Evolutionary conservation across 768 basidiomycete genomes (phyloP).

Genomic region (Cyathus striatus): DNA sequence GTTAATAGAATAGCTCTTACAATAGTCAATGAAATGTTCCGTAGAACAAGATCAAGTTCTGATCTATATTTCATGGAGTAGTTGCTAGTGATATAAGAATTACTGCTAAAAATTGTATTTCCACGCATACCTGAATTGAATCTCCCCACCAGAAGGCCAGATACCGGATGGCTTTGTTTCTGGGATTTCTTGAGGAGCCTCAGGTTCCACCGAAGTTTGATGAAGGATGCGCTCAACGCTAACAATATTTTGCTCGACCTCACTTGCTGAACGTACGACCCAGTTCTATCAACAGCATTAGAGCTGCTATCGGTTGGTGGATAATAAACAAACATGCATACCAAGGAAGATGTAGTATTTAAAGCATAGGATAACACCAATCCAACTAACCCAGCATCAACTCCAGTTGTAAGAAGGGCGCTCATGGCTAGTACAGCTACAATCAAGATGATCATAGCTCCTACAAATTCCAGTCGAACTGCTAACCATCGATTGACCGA

Average conservation of each 20-base stretch:
- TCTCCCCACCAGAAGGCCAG: constrained; percentile 74
- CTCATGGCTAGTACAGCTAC: constrained; percentile 63
- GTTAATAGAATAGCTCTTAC: constrained; percentile 28
- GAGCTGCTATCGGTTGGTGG: background rate
- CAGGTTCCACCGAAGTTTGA: constrained; percentile 67
- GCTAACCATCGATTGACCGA: constrained; percentile 83
- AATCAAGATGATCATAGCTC: constrained; percentile 72
- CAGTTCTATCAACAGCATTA: constrained; percentile 51
- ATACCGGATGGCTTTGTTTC: constrained; percentile 43
- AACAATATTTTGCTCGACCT: constrained; percentile 89
- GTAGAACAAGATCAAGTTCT: constrained; percentile 77
- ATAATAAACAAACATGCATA: constrained; percentile 26
- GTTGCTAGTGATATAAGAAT: constrained; percentile 23
- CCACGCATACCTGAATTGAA: constrained; percentile 63
- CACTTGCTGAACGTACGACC: constrained; percentile 78
- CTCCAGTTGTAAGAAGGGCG: constrained; percentile 68
- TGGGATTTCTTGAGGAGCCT: constrained; percentile 69
- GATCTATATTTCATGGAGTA: constrained; percentile 78
- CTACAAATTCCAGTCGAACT: constrained; percentile 79
- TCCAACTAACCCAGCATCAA: constrained; percentile 87
- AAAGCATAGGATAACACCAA: constrained; percentile 82
- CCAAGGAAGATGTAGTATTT: constrained; percentile 78
- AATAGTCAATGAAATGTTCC: constrained; percentile 64
- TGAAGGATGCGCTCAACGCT: constrained; percentile 85
- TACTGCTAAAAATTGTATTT: constrained; percentile 7